Conservation (phyloP, 1,284 basidiomycete genomes). For the Sparassis latifolia region DNA sequence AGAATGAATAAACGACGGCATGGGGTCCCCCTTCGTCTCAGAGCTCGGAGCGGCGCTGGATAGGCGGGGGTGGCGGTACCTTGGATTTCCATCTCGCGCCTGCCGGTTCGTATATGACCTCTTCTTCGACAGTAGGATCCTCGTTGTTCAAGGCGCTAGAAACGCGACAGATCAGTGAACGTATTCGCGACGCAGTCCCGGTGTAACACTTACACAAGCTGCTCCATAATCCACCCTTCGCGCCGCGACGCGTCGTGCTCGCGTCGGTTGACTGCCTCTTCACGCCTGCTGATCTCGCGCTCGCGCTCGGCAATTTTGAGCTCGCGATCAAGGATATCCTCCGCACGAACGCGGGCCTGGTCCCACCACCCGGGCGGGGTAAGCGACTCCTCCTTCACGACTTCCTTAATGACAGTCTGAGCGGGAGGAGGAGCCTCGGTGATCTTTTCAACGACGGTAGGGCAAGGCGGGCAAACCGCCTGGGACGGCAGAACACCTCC, state of each 20-base stretch:
- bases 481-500: constrained; percentile 58
- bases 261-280: constrained; percentile 73
- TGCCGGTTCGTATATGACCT: constrained; percentile 67
- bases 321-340: constrained; percentile 76
- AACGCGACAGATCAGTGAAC: constrained; percentile 12
- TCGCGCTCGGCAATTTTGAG: constrained; percentile 77
- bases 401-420: constrained; percentile 78
- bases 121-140: constrained; percentile 63
- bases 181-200: background rate
- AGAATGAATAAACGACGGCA: constrained; percentile 35
- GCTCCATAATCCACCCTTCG: constrained; percentile 84
- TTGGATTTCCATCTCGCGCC: constrained; percentile 71
- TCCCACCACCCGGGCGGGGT: constrained; percentile 70
- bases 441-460: constrained; percentile 41
- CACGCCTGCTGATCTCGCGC: constrained; percentile 74
- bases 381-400: constrained; percentile 72
- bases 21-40: constrained; percentile 79
- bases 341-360: constrained; percentile 55
- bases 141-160: constrained; percentile 63
- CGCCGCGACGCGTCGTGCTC: constrained; percentile 79
- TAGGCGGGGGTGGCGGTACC: constrained; percentile 72
- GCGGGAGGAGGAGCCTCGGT: constrained; percentile 48
- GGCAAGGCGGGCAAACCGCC: constrained; percentile 52
- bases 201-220: constrained; percentile 59
- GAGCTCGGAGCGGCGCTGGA: constrained; percentile 80